A percentile compares a stretch with the other conserved stretches of the same genome.
These are phyloP conservation scores for Litsea cubeba DNA, from an alignment of 164 flowering plant genomes.

Conservation along the genomic window DNA sequence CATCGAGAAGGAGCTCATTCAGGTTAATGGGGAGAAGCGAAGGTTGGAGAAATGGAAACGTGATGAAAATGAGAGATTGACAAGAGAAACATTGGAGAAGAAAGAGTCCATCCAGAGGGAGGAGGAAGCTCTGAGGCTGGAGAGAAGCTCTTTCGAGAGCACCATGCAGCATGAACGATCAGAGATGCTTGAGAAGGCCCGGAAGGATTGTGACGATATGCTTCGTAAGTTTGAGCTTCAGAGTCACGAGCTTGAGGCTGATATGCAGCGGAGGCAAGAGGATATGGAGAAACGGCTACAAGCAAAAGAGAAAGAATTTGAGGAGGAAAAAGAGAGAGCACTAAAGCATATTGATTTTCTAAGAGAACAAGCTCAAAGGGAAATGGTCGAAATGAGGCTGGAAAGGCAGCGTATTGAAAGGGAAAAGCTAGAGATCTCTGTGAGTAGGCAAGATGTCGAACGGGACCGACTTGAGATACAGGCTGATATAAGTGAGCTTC, in stretches of 20 bases:
- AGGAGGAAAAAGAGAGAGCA: constrained; percentile 45
- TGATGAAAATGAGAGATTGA: constrained; percentile 49
- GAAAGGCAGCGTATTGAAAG: constrained; percentile 42
- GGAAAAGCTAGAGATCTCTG: constrained; percentile 40
- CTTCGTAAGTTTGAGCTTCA: constrained; percentile 50
- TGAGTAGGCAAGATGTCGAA: constrained; percentile 47
- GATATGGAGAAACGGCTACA: constrained; percentile 43
- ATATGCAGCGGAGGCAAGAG: constrained; percentile 38
- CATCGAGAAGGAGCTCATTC: constrained; percentile 31
- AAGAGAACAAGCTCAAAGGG: constrained; percentile 45
- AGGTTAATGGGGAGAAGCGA: constrained; percentile 44
- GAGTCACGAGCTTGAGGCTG: constrained; percentile 48
- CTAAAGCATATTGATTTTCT: constrained; percentile 29
- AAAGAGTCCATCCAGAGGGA: constrained; percentile 43
- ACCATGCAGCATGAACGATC: constrained; percentile 53
- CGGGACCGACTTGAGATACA: constrained; percentile 54
- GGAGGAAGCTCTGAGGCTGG: constrained; percentile 49
- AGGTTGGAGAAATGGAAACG: constrained; percentile 34
- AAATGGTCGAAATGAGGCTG: constrained; percentile 52
- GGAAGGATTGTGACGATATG: constrained; percentile 41
- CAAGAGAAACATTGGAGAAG: constrained; percentile 37
- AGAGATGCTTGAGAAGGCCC: constrained; percentile 42
- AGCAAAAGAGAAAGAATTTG: constrained; percentile 47
- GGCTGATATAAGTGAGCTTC: constrained; percentile 63
- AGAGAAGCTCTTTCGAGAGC: constrained; percentile 60